These are phyloP conservation scores for Phytopythium delawarense DNA, from an alignment of 352 stramenopile species.

Conservation along the genomic window DNA sequence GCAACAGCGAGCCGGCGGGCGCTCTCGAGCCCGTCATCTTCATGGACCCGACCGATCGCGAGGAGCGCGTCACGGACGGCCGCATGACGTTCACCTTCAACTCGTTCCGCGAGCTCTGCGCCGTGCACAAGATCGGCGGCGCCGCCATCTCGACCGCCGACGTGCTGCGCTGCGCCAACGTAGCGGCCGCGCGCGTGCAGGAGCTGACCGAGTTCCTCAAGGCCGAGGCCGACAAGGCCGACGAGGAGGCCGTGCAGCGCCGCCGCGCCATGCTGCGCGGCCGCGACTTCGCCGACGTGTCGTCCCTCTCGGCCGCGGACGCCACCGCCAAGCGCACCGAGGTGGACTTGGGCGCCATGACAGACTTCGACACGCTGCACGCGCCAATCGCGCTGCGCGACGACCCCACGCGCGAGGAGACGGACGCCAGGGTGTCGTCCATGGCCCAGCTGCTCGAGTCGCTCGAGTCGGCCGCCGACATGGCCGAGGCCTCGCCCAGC, in stretches of 20 bases:
- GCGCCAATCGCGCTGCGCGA: constrained; percentile 69
- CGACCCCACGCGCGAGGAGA: constrained; percentile 49
- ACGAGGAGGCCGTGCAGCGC: constrained; percentile 57
- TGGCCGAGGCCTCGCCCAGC: constrained; percentile 12
- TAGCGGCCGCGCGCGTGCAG: constrained; percentile 72
- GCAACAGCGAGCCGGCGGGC: background rate
- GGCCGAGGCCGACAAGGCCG: constrained; percentile 66
- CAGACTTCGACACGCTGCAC: constrained; percentile 76
- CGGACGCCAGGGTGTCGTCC: constrained; percentile 48
- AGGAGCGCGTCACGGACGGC: constrained; percentile 88
- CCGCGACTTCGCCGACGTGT: constrained; percentile 64
- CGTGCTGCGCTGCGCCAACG: constrained; percentile 72
- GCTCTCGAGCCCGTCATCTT: constrained; percentile 53
- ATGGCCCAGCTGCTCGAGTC: constrained; percentile 73
- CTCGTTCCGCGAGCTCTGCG: constrained; percentile 88
- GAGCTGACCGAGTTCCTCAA: constrained; percentile 79
- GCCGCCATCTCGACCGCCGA: constrained; percentile 54
- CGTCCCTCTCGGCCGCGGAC: constrained; percentile 25
- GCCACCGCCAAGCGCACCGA: constrained; percentile 31
- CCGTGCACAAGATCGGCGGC: constrained; percentile 89
- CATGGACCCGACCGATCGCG: constrained; percentile 86
- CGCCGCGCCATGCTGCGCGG: constrained; percentile 70
- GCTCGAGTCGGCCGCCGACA: constrained; percentile 56
- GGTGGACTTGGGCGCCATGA: constrained; percentile 78
- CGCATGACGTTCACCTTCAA: constrained; percentile 90